Evolutionary conservation across 768 basidiomycete species (phyloP).

Genomic region (Leccinellum albellum): DNA sequence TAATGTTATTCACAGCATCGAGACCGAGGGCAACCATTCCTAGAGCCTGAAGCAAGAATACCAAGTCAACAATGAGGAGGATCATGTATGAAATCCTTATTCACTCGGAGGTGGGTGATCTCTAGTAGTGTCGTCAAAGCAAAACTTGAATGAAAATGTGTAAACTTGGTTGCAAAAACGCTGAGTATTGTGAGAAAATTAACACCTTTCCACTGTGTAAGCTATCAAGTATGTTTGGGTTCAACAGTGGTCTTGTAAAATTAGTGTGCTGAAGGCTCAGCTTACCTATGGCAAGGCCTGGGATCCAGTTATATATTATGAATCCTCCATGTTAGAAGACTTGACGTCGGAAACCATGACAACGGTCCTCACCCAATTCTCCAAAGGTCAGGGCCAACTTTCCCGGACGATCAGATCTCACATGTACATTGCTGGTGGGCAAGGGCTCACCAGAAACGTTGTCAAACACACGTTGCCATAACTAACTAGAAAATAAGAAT

Average conservation of each 20-base stretch:
- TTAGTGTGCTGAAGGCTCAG: slow-evolving; percentile 21
- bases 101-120: slow-evolving; percentile 44
- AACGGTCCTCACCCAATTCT: slow-evolving; percentile 43
- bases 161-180: background rate
- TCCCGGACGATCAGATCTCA: background rate
- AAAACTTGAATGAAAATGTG: slow-evolving; percentile 30
- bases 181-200: slow-evolving; percentile 1
- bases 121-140: slow-evolving; percentile 39
- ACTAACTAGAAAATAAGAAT: slow-evolving; percentile 42
- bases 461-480: slow-evolving; percentile 47
- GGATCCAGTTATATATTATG: slow-evolving; percentile 1
- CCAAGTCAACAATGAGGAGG: background rate
- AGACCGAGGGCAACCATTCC: slow-evolving; percentile 48
- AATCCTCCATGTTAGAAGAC: background rate
- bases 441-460: slow-evolving; percentile 40
- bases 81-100: slow-evolving; percentile 6
- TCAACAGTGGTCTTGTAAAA: background rate
- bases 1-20: slow-evolving; percentile 48
- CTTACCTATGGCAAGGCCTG: slow-evolving; percentile 41
- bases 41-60: slow-evolving; percentile 33
- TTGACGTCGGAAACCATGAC: background rate
- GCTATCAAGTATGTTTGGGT: slow-evolving; percentile 25
- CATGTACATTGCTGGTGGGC: background rate
- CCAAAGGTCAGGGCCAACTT: slow-evolving; percentile 47
- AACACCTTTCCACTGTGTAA: slow-evolving; percentile 44